Percentiles rank a stretch among this genome's conserved stretches.
phyloP scores from a whole-genome alignment of 768 basidiomycete species.

The Naganishia onofrii region DNA sequence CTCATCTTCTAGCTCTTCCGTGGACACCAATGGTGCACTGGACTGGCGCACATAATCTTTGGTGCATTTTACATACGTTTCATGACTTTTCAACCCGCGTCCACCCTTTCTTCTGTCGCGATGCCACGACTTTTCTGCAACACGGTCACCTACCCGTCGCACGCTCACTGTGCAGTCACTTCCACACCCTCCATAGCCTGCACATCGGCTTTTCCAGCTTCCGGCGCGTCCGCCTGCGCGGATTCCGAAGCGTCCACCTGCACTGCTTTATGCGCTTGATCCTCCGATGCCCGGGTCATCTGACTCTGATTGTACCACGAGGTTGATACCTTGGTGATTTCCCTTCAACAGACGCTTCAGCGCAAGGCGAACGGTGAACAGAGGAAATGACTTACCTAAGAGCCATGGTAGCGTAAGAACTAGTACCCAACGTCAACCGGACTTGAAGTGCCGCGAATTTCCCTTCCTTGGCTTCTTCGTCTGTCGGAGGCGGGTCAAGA shows the following conservation, averaged over 20 bases:
- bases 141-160: no score
- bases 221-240: background rate
- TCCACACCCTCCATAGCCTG: background rate
- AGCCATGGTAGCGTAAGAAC: conserved; percentile 98
- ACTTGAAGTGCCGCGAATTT: conserved; percentile 86
- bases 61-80: no score
- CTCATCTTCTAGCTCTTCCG: no score
- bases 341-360: conserved; percentile 32
- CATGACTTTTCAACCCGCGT: no score
- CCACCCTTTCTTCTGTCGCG: no score
- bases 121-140: no score
- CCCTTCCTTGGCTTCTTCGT: conserved; percentile 58
- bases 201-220: background rate
- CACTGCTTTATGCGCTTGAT: conserved; percentile 42
- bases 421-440: conserved; percentile 76
- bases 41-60: no score
- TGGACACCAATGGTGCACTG: no score
- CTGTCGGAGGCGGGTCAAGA: conserved; percentile 39
- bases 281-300: conserved; percentile 45
- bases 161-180: background rate
- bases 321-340: conserved; percentile 50
- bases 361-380: background rate
- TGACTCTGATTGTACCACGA: conserved; percentile 47
- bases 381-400: conserved; percentile 51
- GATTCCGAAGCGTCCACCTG: background rate